Evolutionary conservation across 345 rosid genomes (phyloP).

Genomic region (Ailanthus altissimus): DNA sequence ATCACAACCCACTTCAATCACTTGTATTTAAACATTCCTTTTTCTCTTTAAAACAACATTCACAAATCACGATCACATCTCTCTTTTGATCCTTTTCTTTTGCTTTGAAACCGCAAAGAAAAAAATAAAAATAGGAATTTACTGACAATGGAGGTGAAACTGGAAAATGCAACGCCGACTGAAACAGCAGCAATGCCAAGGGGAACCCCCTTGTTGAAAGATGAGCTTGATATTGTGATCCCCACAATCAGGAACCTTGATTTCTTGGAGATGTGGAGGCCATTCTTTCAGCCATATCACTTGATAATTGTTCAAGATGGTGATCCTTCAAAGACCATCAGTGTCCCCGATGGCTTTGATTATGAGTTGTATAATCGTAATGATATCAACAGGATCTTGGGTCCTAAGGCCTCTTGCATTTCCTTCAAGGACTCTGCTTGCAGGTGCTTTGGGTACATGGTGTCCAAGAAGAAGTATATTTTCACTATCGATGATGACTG

Average conservation of each 20-base stretch:
- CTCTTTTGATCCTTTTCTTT: not conserved
- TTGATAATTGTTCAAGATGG: constrained; percentile 96
- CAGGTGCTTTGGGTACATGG: constrained; percentile 96
- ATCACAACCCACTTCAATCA: too few relatives aligned
- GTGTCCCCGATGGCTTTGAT: constrained; percentile 87
- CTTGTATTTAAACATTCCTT: constrained; percentile 3
- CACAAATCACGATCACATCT: not conserved
- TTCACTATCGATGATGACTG: constrained; percentile 98
- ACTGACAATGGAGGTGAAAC: not conserved
- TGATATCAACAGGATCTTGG: constrained; percentile 80
- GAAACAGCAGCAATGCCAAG: constrained; percentile 37
- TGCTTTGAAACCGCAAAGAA: too few relatives aligned
- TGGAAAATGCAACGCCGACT: constrained; percentile 59
- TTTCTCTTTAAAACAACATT: not conserved
- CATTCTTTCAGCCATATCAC: constrained; percentile 91
- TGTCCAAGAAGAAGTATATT: constrained; percentile 96
- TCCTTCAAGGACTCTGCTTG: constrained; percentile 98
- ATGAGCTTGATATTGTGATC: constrained; percentile 91
- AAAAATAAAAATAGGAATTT: too few relatives aligned
- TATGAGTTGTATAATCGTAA: constrained; percentile 93
- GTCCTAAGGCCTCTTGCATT: constrained; percentile 94
- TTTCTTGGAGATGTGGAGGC: constrained; percentile 99
- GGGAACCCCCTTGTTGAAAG: constrained; percentile 51
- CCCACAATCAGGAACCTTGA: constrained; percentile 94
- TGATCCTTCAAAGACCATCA: constrained; percentile 78